Conservation (phyloP, 2,329 filamentous ascomycete genomes). For the Leptographium wingfieldii region DNA sequence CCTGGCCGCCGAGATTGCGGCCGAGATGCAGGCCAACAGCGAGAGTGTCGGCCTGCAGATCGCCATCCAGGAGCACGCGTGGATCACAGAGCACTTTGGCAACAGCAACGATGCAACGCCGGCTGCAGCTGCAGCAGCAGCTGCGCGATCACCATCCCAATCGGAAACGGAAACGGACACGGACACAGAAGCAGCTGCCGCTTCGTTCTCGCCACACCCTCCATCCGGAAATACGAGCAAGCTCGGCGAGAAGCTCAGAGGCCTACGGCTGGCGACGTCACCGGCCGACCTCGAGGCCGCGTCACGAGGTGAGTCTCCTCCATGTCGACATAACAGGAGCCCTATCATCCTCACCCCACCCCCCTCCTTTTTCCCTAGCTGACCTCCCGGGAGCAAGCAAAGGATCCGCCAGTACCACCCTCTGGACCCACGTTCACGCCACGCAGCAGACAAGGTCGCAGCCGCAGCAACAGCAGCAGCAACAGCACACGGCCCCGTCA, state of each 20-base stretch:
- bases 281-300: slow-evolving; percentile 47
- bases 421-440: neutral
- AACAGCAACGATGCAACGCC: slow-evolving; percentile 25
- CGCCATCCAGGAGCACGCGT: slow-evolving; percentile 69
- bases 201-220: neutral
- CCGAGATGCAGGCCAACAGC: slow-evolving; percentile 58
- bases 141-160: neutral
- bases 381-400: slow-evolving; percentile 16
- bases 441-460: neutral
- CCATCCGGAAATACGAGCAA: slow-evolving; percentile 36
- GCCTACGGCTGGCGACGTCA: slow-evolving; percentile 65
- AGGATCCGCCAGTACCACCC: neutral
- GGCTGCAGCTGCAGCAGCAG: slow-evolving; percentile 3
- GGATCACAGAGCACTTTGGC: slow-evolving; percentile 75
- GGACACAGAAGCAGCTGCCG: neutral
- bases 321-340: neutral
- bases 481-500: neutral
- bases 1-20: slow-evolving; percentile 62
- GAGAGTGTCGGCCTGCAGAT: slow-evolving; percentile 79
- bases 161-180: no score
- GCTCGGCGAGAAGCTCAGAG: slow-evolving; percentile 66
- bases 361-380: slow-evolving; percentile 17
- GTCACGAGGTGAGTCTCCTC: slow-evolving; percentile 32
- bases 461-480: neutral
- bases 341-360: neutral